These are phyloP conservation scores for Lachnellula suecica DNA, from an alignment of 2,329 filamentous ascomycete species.

Conservation along the genomic window DNA sequence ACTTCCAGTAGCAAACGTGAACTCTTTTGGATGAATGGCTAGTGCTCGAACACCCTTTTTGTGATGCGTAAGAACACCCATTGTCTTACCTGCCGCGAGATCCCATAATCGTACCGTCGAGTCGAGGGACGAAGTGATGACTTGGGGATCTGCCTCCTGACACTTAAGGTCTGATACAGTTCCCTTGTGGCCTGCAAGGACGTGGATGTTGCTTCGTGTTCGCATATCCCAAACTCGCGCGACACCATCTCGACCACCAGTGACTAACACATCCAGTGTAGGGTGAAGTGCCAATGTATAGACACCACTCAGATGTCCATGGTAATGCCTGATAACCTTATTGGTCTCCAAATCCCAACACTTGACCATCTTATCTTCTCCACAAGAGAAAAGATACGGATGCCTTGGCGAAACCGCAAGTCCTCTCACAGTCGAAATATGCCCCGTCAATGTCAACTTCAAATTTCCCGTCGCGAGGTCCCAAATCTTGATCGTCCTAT, in stretches of 20 bases:
- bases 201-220: conserved; percentile 92
- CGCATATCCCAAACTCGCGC: conserved; percentile 98
- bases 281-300: conserved; percentile 94
- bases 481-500: conserved; percentile 98
- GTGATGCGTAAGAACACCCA: conserved; percentile 95
- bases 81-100: conserved; percentile 91
- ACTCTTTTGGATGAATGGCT: conserved; percentile 84
- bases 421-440: conserved; percentile 90
- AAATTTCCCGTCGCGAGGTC: conserved; percentile 87
- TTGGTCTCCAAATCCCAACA: conserved; percentile 99
- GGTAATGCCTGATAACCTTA: conserved; percentile 96
- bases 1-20: conserved; percentile 92
- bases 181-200: conserved; percentile 84
- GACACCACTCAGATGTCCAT: conserved; percentile 93
- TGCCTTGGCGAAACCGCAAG: conserved; percentile 90
- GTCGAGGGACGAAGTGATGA: conserved; percentile 92
- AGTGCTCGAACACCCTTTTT: conserved; percentile 93
- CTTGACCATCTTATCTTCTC: conserved; percentile 99
- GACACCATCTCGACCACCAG: conserved; percentile 90
- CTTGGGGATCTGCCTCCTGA: conserved; percentile 94
- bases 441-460: conserved; percentile 83
- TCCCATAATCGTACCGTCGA: conserved; percentile 93
- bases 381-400: conserved; percentile 96
- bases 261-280: conserved; percentile 90
- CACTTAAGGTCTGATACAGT: conserved; percentile 89